Evolutionary conservation across 768 basidiomycete species (phyloP), one percentile per base, ranked within the genome.

Genomic region (Rhizopogon vinicolor): DNA sequence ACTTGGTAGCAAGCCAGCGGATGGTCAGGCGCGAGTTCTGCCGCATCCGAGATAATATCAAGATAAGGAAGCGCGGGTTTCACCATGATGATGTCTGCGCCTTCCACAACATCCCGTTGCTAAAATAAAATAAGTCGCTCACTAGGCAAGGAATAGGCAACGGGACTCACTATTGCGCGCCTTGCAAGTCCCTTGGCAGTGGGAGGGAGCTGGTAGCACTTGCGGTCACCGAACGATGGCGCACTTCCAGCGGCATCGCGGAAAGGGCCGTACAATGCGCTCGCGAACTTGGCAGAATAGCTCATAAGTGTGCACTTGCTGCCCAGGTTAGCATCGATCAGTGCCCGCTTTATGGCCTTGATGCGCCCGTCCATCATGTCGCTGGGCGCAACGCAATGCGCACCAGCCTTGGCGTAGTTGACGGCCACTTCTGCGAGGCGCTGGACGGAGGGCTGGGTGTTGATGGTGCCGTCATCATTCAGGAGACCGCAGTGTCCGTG

Each of bases 301-400:
- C 88, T 86, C 97, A 99, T 98, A 51, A 99, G 78, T 6, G 89
- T 88, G 69, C 91, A 93, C 65, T 82, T 82, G 73, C 98, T 98
- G 8, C 87, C 94, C 44, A 84, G 77, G 16, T 93, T 93, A 42
- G 80, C 80, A 56, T 91, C 87, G 56, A 98, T 91, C 53, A 99
- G 75, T 3, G 78, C 81, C 39, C 83, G 78, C 70, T 99, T 99
- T 73, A 99, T 98, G 13, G 85, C 84, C 59, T 82, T 84, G 59
- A 99, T 85, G 18, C 96, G 79, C 0, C 96, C 97, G 67, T 99
- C 97, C 94, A 98, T 98, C 97, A 99, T 99, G 71, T 98, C 97
- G 65, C 94, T 97, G 7, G 97, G 97, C 2, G 97, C 97, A 55
- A 99, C 95, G 65, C 93, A 93, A 70, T 98, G 93, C 1, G 93